phyloP scores from a whole-genome alignment of 495 filamentous ascomycete genomes.

The Neurospora discreta region DNA sequence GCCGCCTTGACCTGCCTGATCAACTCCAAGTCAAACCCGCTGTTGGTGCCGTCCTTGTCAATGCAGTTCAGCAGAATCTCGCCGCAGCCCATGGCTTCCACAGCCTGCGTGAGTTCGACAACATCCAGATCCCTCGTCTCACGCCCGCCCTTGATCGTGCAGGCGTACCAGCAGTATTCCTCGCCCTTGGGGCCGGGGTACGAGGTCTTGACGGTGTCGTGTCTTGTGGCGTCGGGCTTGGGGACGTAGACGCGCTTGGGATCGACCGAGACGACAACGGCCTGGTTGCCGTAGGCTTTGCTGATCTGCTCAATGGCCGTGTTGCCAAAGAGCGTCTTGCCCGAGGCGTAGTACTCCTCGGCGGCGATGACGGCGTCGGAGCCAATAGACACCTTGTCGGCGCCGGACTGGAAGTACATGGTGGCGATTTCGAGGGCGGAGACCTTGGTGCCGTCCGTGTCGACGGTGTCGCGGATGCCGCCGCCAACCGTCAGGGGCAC shows the following conservation, averaged over 20 bases:
- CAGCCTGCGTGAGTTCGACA: conserved; percentile 71
- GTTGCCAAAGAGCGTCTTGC: conserved; percentile 57
- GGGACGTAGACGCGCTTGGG: conserved; percentile 83
- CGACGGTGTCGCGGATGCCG: conserved; percentile 82
- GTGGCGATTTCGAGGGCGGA: conserved; percentile 86
- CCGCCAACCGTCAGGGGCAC: conserved; percentile 96
- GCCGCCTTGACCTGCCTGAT: conserved; percentile 76
- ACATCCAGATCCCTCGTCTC: conserved; percentile 89
- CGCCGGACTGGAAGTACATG: conserved; percentile 95
- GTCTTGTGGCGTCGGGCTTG: conserved; percentile 56
- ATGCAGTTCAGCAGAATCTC: conserved; percentile 96
- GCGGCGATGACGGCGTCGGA: conserved; percentile 89
- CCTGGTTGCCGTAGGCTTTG: conserved; percentile 88
- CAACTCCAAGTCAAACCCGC: conserved; percentile 88
- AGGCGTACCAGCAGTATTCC: conserved; percentile 90
- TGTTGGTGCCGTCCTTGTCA: conserved; percentile 91
- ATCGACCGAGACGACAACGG: conserved; percentile 92
- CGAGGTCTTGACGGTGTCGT: conserved; percentile 64
- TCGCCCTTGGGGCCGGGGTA: conserved; percentile 66
- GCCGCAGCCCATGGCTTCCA: conserved; percentile 91
- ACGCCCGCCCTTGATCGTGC: conserved; percentile 88
- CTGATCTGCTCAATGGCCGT: conserved; percentile 95
- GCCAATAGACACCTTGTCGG: conserved; percentile 98
- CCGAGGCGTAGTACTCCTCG: conserved; percentile 68
- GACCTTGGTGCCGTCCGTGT: conserved; percentile 77